These are phyloP conservation scores for Fusarium decemcellulare DNA, from an alignment of 2,329 filamentous ascomycete genomes.

Conservation along the genomic window DNA sequence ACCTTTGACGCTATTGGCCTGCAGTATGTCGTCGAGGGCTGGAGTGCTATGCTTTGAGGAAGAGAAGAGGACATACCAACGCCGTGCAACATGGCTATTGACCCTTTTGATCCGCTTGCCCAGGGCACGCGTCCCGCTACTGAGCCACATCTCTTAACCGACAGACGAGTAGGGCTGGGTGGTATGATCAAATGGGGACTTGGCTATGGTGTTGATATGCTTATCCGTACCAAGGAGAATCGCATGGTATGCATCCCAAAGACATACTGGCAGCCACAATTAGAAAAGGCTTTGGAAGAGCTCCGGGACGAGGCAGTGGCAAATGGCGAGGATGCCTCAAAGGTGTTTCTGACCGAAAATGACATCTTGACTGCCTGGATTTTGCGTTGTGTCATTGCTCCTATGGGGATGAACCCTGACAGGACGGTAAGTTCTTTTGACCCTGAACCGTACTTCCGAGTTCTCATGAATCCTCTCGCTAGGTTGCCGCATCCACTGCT, in stretches of 20 bases:
- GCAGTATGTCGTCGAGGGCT: conserved; percentile 16
- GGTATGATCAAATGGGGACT: conserved; percentile 18
- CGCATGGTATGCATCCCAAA: conserved; percentile 29
- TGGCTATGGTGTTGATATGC: conserved; percentile 18
- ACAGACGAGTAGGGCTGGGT: not conserved
- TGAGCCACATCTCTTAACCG: conserved; percentile 14
- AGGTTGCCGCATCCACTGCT: conserved; percentile 17
- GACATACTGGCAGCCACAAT: conserved; percentile 14
- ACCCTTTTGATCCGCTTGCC: conserved; percentile 23
- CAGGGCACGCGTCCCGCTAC: conserved; percentile 13
- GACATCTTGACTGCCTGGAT: conserved; percentile 26
- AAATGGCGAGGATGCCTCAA: not conserved
- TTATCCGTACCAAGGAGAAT: conserved; percentile 13
- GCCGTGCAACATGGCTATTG: conserved; percentile 5
- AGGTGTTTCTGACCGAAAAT: conserved; percentile 26
- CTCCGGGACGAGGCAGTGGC: not conserved
- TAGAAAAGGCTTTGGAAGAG: conserved; percentile 2
- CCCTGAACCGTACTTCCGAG: not conserved
- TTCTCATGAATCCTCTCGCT: not conserved
- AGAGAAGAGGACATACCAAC: conserved; percentile 13
- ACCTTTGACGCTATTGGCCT: conserved; percentile 19
- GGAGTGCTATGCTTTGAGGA: conserved; percentile 18
- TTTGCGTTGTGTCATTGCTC: conserved; percentile 11
- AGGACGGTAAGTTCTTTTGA: conserved; percentile 3
- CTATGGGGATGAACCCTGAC: conserved; percentile 11